Conservation (phyloP, 495 filamentous ascomycete species). For the Penicillium pulvis region DNA sequence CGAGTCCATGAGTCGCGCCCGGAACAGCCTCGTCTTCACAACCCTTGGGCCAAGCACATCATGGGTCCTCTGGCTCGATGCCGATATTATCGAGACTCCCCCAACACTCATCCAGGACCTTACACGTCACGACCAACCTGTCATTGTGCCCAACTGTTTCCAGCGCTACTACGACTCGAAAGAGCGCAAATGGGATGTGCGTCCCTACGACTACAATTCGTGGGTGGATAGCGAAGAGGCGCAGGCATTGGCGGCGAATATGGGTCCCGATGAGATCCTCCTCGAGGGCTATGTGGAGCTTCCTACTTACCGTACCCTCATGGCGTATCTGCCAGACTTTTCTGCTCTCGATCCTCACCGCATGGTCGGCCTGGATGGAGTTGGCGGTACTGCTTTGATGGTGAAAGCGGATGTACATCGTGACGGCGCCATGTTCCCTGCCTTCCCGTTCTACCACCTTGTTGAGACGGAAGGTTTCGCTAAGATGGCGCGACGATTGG, state of each 20-base stretch:
- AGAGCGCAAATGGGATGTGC: constrained; percentile 65
- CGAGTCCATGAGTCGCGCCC: constrained; percentile 87
- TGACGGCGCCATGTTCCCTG: constrained; percentile 97
- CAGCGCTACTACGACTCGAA: constrained; percentile 81
- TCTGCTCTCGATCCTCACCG: constrained; percentile 55
- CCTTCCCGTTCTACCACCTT: constrained; percentile 93
- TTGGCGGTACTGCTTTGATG: constrained; percentile 89
- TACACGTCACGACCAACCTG: constrained; percentile 77
- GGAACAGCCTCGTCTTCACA: constrained; percentile 95
- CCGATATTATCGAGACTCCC: constrained; percentile 90
- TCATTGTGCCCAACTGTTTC: constrained; percentile 95
- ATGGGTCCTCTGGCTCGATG: constrained; percentile 96
- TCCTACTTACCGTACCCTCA: constrained; percentile 85
- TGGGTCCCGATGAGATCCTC: constrained; percentile 89
- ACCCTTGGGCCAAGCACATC: constrained; percentile 90
- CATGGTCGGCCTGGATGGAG: constrained; percentile 81
- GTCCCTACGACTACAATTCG: constrained; percentile 95
- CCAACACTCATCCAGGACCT: constrained; percentile 88
- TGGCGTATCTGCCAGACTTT: constrained; percentile 77
- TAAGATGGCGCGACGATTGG: constrained; percentile 89
- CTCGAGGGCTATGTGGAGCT: constrained; percentile 92
- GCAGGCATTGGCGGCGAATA: constrained; percentile 68
- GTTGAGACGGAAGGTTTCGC: constrained; percentile 99
- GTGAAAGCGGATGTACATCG: constrained; percentile 98
- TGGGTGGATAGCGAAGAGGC: constrained; percentile 88